phyloP scores from a whole-genome alignment of 1,284 basidiomycete species.

The Ganoderma lucidum region DNA sequence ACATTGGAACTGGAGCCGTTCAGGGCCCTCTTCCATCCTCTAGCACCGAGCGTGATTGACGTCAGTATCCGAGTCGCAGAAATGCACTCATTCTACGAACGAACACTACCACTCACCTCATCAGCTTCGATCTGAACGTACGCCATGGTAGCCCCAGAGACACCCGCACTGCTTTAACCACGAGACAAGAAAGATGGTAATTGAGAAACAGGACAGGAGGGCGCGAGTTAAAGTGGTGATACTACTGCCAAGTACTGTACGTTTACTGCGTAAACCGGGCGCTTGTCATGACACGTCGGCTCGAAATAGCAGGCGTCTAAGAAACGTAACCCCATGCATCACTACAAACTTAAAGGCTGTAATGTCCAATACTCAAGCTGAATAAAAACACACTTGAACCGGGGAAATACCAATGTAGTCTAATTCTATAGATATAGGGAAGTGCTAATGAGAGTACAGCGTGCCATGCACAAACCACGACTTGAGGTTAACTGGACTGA shows the following conservation, averaged over 20 bases:
- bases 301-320: slow-evolving; percentile 18
- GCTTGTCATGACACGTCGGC: slow-evolving; percentile 17
- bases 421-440: not conserved
- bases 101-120: slow-evolving; percentile 33
- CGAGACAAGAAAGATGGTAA: not conserved
- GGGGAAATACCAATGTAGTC: not conserved
- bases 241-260: not conserved
- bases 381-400: not conserved
- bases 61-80: slow-evolving; percentile 28
- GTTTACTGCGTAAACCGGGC: not conserved
- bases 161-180: not conserved
- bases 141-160: slow-evolving; percentile 33
- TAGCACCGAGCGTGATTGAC: slow-evolving; percentile 28
- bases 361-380: not conserved
- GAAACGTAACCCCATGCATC: not conserved
- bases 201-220: not conserved
- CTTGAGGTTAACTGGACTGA: not conserved
- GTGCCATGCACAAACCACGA: not conserved
- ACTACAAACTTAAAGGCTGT: not conserved
- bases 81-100: not conserved
- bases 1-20: slow-evolving; percentile 45
- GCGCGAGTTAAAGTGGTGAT: too few species aligned
- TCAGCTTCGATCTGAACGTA: slow-evolving; percentile 45
- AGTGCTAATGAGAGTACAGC: not conserved
- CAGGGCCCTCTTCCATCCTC: slow-evolving; percentile 45